Evolutionary conservation across 228 moss, liverwort and hornwort species (phyloP).

Genomic region (Sphagnum magellanicum): DNA sequence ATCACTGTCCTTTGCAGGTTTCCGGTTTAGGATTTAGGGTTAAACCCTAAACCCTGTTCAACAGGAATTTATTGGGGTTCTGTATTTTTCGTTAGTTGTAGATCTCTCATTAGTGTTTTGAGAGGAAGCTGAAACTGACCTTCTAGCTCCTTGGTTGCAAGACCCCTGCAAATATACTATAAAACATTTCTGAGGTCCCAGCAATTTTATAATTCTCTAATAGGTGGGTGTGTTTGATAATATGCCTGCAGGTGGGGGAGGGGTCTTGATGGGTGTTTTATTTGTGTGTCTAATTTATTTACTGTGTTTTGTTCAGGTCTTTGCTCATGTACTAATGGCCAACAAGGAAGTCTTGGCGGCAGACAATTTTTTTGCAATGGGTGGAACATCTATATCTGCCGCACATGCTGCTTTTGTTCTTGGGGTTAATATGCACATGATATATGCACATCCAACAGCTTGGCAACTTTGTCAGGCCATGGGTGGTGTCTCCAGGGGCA

Average conservation of each 20-base stretch:
- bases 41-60: no score
- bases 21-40: not conserved
- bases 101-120: no score
- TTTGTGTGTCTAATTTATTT: no score
- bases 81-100: no score
- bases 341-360: constrained; percentile 6
- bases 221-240: no score
- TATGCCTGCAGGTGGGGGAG: no score
- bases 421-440: constrained; percentile 28
- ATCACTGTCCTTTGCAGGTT: not conserved
- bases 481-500: constrained; percentile 5
- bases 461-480: constrained; percentile 20
- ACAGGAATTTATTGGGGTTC: no score
- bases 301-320: constrained; percentile 15
- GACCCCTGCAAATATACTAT: not conserved
- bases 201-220: no score
- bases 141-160: no score
- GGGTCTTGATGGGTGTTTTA: no score
- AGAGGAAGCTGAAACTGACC: no score
- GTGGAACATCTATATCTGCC: constrained; percentile 42
- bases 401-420: constrained; percentile 41
- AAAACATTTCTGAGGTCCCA: not conserved
- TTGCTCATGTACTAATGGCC: constrained; percentile 20
- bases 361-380: constrained; percentile 31
- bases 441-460: constrained; percentile 31